These are phyloP conservation scores for Leccinum solheimii DNA, from an alignment of 1,284 basidiomycete species.

Conservation along the genomic window DNA sequence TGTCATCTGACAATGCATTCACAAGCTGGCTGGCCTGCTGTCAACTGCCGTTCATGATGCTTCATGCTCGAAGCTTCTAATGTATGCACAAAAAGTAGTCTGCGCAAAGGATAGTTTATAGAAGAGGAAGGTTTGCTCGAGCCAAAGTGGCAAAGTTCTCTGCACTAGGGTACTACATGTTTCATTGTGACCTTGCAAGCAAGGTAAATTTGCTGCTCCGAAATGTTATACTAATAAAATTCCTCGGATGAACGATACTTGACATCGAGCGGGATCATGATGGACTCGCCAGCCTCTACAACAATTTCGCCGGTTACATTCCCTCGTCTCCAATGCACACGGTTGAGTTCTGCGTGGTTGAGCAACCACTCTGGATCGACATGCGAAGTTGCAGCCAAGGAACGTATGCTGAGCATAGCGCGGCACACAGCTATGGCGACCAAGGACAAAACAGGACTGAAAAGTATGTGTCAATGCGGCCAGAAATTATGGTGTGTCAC, in stretches of 20 bases:
- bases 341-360: constrained; percentile 24
- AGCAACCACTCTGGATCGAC: constrained; percentile 23
- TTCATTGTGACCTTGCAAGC: no score
- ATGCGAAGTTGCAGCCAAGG: constrained; percentile 16
- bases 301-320: constrained; percentile 12
- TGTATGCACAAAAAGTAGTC: no score
- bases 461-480: neutral
- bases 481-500: neutral
- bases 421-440: constrained; percentile 16
- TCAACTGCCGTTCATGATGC: no score
- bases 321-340: constrained; percentile 17
- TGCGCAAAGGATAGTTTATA: no score
- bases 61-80: no score
- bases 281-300: constrained; percentile 6
- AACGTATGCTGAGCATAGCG: constrained; percentile 20
- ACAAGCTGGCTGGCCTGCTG: no score
- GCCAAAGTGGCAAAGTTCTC: no score
- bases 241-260: neutral
- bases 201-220: neutral
- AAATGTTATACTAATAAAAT: neutral
- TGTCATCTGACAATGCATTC: no score
- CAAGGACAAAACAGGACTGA: constrained; percentile 9
- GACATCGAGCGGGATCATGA: neutral
- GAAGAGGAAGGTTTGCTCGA: no score
- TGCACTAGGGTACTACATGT: no score